These are phyloP conservation scores for Arthrocladium fulminans DNA, from an alignment of 2,329 filamentous ascomycete genomes.

Conservation along the genomic window DNA sequence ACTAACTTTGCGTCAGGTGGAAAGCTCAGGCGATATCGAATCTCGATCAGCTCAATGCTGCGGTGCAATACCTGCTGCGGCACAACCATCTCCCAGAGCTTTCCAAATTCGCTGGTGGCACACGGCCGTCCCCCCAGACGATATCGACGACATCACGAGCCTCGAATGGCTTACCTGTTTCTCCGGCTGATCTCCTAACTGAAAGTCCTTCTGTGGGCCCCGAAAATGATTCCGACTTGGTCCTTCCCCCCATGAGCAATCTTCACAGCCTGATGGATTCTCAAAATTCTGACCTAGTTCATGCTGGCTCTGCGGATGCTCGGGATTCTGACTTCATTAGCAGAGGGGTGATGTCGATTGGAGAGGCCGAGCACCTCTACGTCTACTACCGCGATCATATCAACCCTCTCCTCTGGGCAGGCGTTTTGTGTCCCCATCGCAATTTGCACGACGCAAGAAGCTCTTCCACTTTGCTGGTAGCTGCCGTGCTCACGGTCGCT, in stretches of 20 bases:
- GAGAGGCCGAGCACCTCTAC: constrained; percentile 46
- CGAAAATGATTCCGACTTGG: constrained; percentile 28
- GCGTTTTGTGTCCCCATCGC: constrained; percentile 41
- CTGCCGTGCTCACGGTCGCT: constrained; percentile 48
- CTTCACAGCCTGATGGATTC: constrained; percentile 42
- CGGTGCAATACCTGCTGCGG: constrained; percentile 38
- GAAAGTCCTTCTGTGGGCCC: constrained; percentile 1
- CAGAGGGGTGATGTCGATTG: constrained; percentile 37
- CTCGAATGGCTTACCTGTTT: neutral
- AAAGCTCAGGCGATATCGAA: constrained; percentile 36
- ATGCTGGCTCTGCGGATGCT: constrained; percentile 30
- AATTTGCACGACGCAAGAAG: constrained; percentile 44
- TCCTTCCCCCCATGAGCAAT: constrained; percentile 41
- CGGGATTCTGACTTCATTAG: constrained; percentile 44
- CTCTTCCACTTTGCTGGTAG: constrained; percentile 46
- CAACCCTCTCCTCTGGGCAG: constrained; percentile 45
- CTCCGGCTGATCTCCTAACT: neutral
- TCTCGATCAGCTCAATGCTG: constrained; percentile 36
- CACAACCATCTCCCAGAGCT: constrained; percentile 36
- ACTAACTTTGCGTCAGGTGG: constrained; percentile 32
- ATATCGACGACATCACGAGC: neutral
- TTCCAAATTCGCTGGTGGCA: neutral
- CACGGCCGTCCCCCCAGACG: neutral
- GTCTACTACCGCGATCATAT: constrained; percentile 43
- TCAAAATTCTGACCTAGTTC: constrained; percentile 38